Conservation (phyloP, 2,329 filamentous ascomycete species). For the Fusarium fujikuroi region DNA sequence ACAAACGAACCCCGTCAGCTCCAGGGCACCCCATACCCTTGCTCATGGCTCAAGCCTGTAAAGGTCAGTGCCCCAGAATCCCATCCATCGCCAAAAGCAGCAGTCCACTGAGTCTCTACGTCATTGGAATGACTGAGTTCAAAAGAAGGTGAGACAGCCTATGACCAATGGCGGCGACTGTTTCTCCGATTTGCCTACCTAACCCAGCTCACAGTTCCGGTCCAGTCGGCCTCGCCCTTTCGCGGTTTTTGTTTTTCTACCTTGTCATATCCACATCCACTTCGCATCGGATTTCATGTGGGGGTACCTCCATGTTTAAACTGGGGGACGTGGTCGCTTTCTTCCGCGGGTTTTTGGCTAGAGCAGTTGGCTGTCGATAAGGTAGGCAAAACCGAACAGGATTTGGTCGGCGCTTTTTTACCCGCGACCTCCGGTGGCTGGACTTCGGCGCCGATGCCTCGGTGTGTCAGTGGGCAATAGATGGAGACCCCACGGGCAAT, state of each 20-base stretch:
- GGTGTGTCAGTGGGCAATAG: slow-evolving; percentile 36
- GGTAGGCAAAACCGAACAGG: slow-evolving; percentile 8
- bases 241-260: slow-evolving; percentile 2
- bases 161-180: slow-evolving; percentile 26
- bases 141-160: slow-evolving; percentile 36
- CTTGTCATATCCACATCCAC: slow-evolving; percentile 15
- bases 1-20: slow-evolving; percentile 21
- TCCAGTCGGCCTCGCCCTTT: slow-evolving; percentile 16
- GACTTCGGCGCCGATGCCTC: slow-evolving; percentile 31
- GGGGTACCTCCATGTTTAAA: slow-evolving; percentile 29
- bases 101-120: slow-evolving; percentile 34
- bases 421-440: slow-evolving; percentile 26
- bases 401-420: slow-evolving; percentile 31
- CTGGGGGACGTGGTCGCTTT: slow-evolving; percentile 19
- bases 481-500: slow-evolving; percentile 27
- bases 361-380: neutral
- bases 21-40: slow-evolving; percentile 37
- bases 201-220: neutral
- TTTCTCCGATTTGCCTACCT: slow-evolving; percentile 14
- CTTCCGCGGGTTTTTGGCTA: slow-evolving; percentile 25
- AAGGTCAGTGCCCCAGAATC: slow-evolving; percentile 29
- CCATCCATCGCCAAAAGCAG: slow-evolving; percentile 19
- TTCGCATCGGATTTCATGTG: slow-evolving; percentile 42
- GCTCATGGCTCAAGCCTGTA: neutral
- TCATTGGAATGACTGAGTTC: slow-evolving; percentile 36